These are phyloP conservation scores for Corymbia calophylla DNA, from an alignment of 441 rosid genomes.

Conservation along the genomic window DNA sequence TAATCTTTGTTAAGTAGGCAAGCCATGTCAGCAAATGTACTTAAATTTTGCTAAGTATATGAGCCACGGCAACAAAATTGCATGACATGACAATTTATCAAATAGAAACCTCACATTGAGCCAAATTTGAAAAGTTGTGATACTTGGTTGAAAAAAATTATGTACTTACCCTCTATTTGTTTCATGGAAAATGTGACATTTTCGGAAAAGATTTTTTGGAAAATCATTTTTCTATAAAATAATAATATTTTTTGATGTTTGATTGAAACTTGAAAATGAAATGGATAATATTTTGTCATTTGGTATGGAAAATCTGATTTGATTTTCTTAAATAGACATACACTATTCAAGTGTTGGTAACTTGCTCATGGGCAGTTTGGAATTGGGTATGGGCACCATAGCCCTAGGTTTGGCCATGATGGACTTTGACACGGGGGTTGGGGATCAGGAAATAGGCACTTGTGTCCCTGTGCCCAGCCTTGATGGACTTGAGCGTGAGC, in stretches of 20 bases:
- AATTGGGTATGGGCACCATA: background rate
- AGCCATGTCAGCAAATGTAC: background rate
- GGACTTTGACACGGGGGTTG: accelerated
- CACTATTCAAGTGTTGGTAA: background rate
- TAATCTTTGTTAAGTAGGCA: background rate
- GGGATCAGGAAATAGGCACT: no score
- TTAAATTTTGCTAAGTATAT: background rate
- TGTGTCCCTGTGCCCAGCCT: accelerated
- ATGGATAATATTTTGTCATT: no score
- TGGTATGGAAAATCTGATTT: no score
- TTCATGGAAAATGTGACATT: no score
- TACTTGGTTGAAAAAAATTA: no score
- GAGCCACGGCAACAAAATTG: background rate
- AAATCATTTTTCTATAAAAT: no score
- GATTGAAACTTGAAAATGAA: no score
- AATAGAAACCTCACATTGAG: background rate
- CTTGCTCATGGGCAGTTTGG: background rate
- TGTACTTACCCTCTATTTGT: accelerated
- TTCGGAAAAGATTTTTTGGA: no score
- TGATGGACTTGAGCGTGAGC: no score
- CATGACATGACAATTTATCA: background rate
- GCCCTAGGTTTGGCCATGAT: background rate
- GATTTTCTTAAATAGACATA: no score
- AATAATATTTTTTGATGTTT: accelerated
- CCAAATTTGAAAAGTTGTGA: background rate